phyloP scores from a whole-genome alignment of 2,329 filamentous ascomycete species.

The Lecanosticta acicola region DNA sequence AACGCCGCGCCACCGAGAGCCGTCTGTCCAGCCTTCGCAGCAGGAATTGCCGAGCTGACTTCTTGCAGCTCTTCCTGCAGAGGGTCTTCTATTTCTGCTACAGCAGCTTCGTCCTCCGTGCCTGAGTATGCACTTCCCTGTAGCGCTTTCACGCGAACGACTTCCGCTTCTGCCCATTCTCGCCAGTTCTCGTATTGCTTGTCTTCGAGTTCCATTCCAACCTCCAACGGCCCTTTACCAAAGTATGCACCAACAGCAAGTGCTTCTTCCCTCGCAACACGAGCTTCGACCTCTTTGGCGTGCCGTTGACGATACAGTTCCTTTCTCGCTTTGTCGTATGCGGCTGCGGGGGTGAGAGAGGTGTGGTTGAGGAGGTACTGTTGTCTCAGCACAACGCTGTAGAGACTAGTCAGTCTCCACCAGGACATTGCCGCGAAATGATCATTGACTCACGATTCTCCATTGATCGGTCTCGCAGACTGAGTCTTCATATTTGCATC shows the following conservation, averaged over 20 bases:
- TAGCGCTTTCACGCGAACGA: slow-evolving; percentile 44
- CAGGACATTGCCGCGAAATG: no score
- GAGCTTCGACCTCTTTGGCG: slow-evolving; percentile 71
- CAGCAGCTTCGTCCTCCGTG: slow-evolving; percentile 28
- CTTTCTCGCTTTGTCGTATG: slow-evolving; percentile 80
- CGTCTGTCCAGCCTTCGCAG: slow-evolving; percentile 30
- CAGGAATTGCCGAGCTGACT: slow-evolving; percentile 30
- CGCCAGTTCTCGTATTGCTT: slow-evolving; percentile 78
- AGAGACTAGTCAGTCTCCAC: slow-evolving; percentile 46
- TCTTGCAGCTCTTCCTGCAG: slow-evolving; percentile 36
- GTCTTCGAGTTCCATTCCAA: slow-evolving; percentile 80
- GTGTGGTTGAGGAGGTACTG: slow-evolving; percentile 66
- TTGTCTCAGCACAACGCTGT: slow-evolving; percentile 87
- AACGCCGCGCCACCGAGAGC: slow-evolving; percentile 35
- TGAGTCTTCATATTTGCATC: slow-evolving; percentile 54
- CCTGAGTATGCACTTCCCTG: slow-evolving; percentile 41
- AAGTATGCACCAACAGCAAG: slow-evolving; percentile 82
- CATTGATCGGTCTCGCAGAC: slow-evolving; percentile 67
- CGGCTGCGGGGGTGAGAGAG: slow-evolving; percentile 45
- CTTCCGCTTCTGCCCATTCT: slow-evolving; percentile 60
- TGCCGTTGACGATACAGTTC: slow-evolving; percentile 88
- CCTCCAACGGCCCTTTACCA: slow-evolving; percentile 66
- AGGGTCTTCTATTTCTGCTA: slow-evolving; percentile 29
- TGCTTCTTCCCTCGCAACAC: slow-evolving; percentile 84
- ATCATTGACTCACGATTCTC: slow-evolving; percentile 43